phyloP scores from a whole-genome alignment of 208 protist genomes.

The Vickermania ingenoplastis region DNA sequence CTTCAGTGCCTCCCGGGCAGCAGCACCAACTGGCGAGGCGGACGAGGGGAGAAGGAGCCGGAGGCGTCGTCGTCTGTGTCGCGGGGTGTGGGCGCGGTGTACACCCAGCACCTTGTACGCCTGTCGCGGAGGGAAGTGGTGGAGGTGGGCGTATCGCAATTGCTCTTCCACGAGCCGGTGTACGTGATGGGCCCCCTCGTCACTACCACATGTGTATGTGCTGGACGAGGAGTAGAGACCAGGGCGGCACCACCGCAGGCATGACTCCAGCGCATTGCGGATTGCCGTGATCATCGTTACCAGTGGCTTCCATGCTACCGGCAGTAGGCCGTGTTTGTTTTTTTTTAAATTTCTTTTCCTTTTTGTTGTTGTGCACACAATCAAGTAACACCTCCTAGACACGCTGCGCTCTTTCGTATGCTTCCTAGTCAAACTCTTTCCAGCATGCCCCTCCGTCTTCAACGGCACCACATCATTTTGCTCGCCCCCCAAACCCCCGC shows the following conservation, averaged over 20 bases:
- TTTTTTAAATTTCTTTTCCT: neutral
- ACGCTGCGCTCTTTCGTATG: neutral
- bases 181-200: conserved; percentile 39
- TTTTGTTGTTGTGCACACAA: neutral
- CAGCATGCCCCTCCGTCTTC: too few species aligned
- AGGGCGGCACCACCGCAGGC: too few species aligned
- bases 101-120: neutral
- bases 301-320: neutral
- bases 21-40: conserved; percentile 35
- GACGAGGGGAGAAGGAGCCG: conserved; percentile 37
- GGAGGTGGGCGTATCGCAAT: conserved; percentile 15
- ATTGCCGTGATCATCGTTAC: neutral
- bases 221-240: too few species aligned
- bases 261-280: too few species aligned
- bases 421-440: too few species aligned
- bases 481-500: too few species aligned
- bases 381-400: neutral
- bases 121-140: neutral
- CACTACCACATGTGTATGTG: conserved; percentile 49
- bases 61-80: conserved; percentile 19
- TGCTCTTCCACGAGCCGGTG: conserved; percentile 57
- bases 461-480: too few species aligned
- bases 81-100: neutral
- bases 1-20: conserved; percentile 23
- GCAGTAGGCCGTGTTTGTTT: neutral